Evolutionary conservation across 1,284 basidiomycete genomes (phyloP).

Genomic region (Trametes hirsuta): DNA sequence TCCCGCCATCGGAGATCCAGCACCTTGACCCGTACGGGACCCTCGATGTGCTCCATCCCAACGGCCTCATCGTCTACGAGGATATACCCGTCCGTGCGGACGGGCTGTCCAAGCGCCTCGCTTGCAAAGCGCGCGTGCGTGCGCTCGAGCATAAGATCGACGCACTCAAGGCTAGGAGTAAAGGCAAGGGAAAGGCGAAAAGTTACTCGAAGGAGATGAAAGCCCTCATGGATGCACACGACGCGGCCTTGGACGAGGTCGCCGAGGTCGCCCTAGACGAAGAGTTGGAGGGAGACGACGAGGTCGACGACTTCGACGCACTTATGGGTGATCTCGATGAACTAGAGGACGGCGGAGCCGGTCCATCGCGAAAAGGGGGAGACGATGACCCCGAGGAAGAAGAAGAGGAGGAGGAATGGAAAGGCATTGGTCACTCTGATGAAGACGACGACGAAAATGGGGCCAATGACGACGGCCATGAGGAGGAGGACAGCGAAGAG

Average conservation of each 20-base stretch:
- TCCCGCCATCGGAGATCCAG: slow-evolving; percentile 32
- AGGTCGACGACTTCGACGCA: slow-evolving; percentile 28
- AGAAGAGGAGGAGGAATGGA: slow-evolving; percentile 15
- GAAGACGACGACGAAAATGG: slow-evolving; percentile 5
- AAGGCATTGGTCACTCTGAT: slow-evolving; percentile 18
- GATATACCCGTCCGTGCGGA: slow-evolving; percentile 34
- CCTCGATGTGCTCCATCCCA: slow-evolving; percentile 31
- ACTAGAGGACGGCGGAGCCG: slow-evolving; percentile 3
- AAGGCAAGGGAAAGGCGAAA: slow-evolving; percentile 31
- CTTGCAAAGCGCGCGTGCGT: slow-evolving; percentile 30
- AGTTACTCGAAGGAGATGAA: slow-evolving; percentile 26
- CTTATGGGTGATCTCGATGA: slow-evolving; percentile 25
- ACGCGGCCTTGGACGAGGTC: slow-evolving; percentile 33
- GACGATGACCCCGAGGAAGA: slow-evolving; percentile 5
- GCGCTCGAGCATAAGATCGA: slow-evolving; percentile 34
- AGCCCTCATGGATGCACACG: slow-evolving; percentile 29
- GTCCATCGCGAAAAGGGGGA: not conserved
- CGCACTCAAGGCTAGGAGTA: slow-evolving; percentile 21
- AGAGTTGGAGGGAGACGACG: slow-evolving; percentile 24
- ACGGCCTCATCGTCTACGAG: slow-evolving; percentile 38
- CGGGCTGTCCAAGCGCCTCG: slow-evolving; percentile 32
- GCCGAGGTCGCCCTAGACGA: slow-evolving; percentile 30
- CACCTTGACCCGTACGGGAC: slow-evolving; percentile 35
- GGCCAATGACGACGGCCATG: not conserved
- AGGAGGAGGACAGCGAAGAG: slow-evolving; percentile 9